Percentiles rank a stretch among this genome's conserved stretches.
These are phyloP conservation scores for Hsuehochloa calcarea DNA, from an alignment of 176 grass and related monocot genomes.

Conservation along the genomic window DNA sequence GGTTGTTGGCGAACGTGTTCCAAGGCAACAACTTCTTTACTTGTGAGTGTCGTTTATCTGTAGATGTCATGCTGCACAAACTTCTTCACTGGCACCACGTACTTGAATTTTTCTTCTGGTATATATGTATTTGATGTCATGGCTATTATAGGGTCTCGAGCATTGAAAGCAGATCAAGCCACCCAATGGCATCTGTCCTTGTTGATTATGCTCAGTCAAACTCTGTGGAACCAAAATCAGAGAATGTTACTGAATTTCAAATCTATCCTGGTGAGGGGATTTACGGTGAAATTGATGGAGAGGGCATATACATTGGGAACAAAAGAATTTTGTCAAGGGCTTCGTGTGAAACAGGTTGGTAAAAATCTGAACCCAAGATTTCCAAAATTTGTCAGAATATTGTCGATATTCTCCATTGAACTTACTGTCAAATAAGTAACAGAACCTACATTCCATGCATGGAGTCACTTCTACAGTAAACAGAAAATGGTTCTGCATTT, in stretches of 20 bases:
- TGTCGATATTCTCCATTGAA: neutral
- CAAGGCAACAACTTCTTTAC: slow-evolving; percentile 58
- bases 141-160: slow-evolving; percentile 74
- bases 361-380: neutral
- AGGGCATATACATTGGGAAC: slow-evolving; percentile 73
- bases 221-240: slow-evolving; percentile 73
- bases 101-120: neutral
- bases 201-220: slow-evolving; percentile 72
- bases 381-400: neutral
- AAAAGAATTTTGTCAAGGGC: slow-evolving; percentile 78
- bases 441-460: neutral
- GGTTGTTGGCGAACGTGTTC: slow-evolving; percentile 26
- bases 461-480: neutral
- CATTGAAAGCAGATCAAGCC: slow-evolving; percentile 93
- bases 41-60: slow-evolving; percentile 38
- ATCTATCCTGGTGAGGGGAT: slow-evolving; percentile 88
- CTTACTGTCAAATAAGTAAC: slow-evolving; percentile 6
- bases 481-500: neutral
- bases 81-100: neutral
- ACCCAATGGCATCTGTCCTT: slow-evolving; percentile 87
- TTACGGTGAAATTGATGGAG: slow-evolving; percentile 75
- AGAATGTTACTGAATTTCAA: slow-evolving; percentile 61
- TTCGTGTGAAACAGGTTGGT: slow-evolving; percentile 71
- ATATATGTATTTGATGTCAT: slow-evolving; percentile 3
- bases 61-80: neutral